phyloP scores from a whole-genome alignment of 306 rosid species.

The Cicer yamashitae region DNA sequence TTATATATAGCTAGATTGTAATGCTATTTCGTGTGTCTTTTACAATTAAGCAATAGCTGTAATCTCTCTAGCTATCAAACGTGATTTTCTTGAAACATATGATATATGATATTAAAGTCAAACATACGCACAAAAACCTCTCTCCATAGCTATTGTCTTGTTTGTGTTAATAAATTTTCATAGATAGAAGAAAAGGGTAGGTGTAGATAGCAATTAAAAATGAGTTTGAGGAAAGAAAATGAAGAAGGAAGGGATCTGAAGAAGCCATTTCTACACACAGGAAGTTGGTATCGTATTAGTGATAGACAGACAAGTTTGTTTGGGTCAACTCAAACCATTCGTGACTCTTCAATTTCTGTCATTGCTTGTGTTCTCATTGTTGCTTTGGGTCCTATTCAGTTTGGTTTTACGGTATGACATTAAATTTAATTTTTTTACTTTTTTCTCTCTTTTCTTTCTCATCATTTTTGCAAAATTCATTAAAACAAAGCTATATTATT shows the following conservation, averaged over 20 bases:
- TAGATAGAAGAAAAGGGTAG: neutral
- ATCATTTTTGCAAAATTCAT: neutral
- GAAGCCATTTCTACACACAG: conserved; percentile 93
- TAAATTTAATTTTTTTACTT: neutral
- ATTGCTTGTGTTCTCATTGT: conserved; percentile 89
- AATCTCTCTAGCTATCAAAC: neutral
- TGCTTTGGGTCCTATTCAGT: conserved; percentile 96
- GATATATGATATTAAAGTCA: neutral
- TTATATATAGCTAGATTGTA: neutral
- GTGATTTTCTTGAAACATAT: neutral
- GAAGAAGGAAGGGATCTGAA: conserved; percentile 81
- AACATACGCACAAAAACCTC: neutral
- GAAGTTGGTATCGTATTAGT: conserved; percentile 94
- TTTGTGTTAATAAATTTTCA: neutral
- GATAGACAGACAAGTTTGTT: conserved; percentile 74
- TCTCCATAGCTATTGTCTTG: neutral
- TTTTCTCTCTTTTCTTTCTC: neutral
- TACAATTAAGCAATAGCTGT: conserved; percentile 1
- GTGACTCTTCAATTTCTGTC: conserved; percentile 81
- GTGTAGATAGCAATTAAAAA: neutral
- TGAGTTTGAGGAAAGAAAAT: conserved; percentile 76
- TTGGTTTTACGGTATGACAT: conserved; percentile 87
- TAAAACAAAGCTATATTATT: neutral
- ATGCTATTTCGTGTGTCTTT: neutral
- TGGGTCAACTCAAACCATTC: conserved; percentile 81